Conservation (phyloP, 192 early-diverging fungal genomes). For the Allomyces macrogynus region DNA sequence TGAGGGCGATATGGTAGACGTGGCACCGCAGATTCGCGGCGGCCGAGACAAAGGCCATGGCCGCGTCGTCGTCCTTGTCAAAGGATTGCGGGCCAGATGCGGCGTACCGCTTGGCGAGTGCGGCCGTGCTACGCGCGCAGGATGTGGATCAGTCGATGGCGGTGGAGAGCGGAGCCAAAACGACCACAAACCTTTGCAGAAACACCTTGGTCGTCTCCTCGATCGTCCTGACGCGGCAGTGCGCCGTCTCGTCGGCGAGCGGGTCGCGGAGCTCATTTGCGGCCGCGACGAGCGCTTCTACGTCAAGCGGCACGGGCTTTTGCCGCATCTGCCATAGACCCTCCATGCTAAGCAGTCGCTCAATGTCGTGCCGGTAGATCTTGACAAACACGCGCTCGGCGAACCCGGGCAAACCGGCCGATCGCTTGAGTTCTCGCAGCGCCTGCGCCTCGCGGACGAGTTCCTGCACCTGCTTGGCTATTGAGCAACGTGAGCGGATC, state of each 20-base stretch:
- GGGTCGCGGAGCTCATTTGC: too few species aligned
- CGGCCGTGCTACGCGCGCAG: slow-evolving; percentile 16
- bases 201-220: slow-evolving; percentile 52
- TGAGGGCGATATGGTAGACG: slow-evolving; percentile 58
- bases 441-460: slow-evolving; percentile 53
- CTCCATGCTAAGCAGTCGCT: slow-evolving; percentile 56
- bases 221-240: slow-evolving; percentile 53
- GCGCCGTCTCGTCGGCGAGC: slow-evolving; percentile 8
- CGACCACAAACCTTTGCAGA: slow-evolving; percentile 31
- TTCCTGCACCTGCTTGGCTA: slow-evolving; percentile 47
- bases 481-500: not conserved
- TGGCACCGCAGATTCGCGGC: slow-evolving; percentile 68
- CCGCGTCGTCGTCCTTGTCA: slow-evolving; percentile 88
- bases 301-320: slow-evolving; percentile 39
- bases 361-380: slow-evolving; percentile 65
- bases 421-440: slow-evolving; percentile 41
- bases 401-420: slow-evolving; percentile 36
- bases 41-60: slow-evolving; percentile 86
- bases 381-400: slow-evolving; percentile 45
- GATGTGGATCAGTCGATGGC: not conserved
- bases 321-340: slow-evolving; percentile 70
- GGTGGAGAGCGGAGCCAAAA: too few species aligned
- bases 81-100: slow-evolving; percentile 30
- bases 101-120: slow-evolving; percentile 26
- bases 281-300: too few species aligned